Conservation (phyloP, 2,329 filamentous ascomycete genomes). For the Talaromyces marneffei region DNA sequence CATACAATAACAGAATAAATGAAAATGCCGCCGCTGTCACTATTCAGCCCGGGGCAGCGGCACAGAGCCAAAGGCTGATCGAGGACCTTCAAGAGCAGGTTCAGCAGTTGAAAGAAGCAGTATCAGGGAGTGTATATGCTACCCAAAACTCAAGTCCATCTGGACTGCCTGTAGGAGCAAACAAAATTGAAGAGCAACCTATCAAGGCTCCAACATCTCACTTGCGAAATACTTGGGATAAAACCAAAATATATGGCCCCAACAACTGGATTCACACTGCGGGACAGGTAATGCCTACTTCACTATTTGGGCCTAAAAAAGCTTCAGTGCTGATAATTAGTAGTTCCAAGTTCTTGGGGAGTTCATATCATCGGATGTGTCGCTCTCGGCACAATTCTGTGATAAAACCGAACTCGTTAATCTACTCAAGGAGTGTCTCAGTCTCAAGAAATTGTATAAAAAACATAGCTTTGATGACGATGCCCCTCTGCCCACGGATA, state of each 20-base stretch:
- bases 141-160: not conserved
- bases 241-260: slow-evolving; percentile 5
- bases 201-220: not conserved
- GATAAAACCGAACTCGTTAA: not conserved
- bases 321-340: not conserved
- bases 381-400: not conserved
- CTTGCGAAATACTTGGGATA: not conserved
- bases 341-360: slow-evolving; percentile 11
- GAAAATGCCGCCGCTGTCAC: not conserved
- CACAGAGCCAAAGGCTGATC: not conserved
- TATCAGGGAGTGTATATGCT: not conserved
- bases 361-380: not conserved
- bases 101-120: not conserved
- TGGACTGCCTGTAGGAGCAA: not conserved
- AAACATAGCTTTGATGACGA: not conserved
- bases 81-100: slow-evolving; percentile 9
- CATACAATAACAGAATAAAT: not conserved
- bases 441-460: not conserved
- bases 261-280: slow-evolving; percentile 10
- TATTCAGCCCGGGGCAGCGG: not conserved
- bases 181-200: not conserved
- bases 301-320: not conserved
- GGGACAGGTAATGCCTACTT: not conserved
- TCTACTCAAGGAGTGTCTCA: not conserved
- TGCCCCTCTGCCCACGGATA: slow-evolving; percentile 8